Evolutionary conservation across 352 stramenopile genomes (phyloP).

Genomic region (Pythium rhizo-oryzae): DNA sequence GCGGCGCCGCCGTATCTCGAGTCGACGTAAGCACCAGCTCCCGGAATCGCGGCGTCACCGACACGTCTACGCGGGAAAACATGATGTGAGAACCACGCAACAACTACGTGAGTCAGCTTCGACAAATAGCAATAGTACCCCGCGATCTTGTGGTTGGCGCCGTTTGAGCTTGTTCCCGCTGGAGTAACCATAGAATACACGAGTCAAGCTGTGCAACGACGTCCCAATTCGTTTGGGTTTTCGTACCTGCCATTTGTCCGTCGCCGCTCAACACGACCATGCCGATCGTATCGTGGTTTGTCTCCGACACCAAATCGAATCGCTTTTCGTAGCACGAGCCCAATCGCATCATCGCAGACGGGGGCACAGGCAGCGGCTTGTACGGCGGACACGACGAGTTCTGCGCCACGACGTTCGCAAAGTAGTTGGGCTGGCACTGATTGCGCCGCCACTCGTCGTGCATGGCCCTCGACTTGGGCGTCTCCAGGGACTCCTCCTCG

Average conservation of each 20-base stretch:
- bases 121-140: constrained; percentile 39
- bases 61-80: constrained; percentile 57
- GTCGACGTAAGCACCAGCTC: constrained; percentile 88
- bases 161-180: constrained; percentile 90
- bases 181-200: neutral
- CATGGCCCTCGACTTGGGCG: constrained; percentile 54
- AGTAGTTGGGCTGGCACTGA: constrained; percentile 92
- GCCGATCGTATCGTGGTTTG: constrained; percentile 92
- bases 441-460: constrained; percentile 58
- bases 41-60: constrained; percentile 82
- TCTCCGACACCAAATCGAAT: constrained; percentile 42
- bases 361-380: constrained; percentile 63
- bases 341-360: constrained; percentile 9
- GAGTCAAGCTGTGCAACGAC: neutral
- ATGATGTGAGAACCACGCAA: neutral
- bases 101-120: neutral
- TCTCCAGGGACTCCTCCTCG: constrained; percentile 70
- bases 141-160: constrained; percentile 88
- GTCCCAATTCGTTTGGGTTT: neutral
- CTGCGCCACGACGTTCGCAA: constrained; percentile 67
- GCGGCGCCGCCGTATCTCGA: constrained; percentile 77
- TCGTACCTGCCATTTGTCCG: constrained; percentile 64
- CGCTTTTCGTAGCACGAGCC: neutral
- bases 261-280: constrained; percentile 75
- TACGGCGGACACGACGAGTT: constrained; percentile 85